A percentile compares a stretch with the other conserved stretches of the same genome.
Conservation (phyloP, 2,329 filamentous ascomycete genomes). For the Curvularia spicifera region DNA sequence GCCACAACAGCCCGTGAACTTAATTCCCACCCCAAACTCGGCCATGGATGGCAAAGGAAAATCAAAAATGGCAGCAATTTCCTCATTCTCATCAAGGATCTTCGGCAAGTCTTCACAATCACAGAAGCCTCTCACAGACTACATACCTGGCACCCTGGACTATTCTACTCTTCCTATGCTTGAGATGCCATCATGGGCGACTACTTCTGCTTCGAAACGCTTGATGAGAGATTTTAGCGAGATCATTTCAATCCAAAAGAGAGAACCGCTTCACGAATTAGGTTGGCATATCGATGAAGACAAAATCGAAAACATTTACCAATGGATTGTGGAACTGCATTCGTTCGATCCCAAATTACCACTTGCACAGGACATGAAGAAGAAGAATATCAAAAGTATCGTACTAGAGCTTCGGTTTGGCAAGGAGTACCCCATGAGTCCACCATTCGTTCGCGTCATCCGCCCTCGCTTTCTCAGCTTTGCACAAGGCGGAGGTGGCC, state of each 20-base stretch:
- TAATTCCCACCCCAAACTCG: constrained; percentile 36
- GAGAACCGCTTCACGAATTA: constrained; percentile 66
- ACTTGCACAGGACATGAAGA: constrained; percentile 76
- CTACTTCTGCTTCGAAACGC: constrained; percentile 63
- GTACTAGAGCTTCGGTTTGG: constrained; percentile 85
- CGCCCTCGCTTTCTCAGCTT: constrained; percentile 80
- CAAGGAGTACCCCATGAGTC: constrained; percentile 74
- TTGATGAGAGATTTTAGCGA: constrained; percentile 70
- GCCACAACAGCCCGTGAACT: constrained; percentile 17
- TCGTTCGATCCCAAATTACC: constrained; percentile 74
- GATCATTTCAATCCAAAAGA: constrained; percentile 68
- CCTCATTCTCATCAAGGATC: constrained; percentile 28
- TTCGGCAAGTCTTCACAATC: constrained; percentile 27
- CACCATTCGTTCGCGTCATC: constrained; percentile 84
- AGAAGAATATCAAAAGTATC: constrained; percentile 66
- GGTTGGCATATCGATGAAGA: constrained; percentile 82
- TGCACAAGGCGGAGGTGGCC: constrained; percentile 75
- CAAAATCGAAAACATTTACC: constrained; percentile 76
- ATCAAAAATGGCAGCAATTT: constrained; percentile 31
- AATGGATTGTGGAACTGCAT: constrained; percentile 91
- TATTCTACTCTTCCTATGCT: constrained; percentile 68
- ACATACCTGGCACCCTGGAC: constrained; percentile 71
- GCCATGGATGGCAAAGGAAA: constrained; percentile 37
- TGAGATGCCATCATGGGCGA: constrained; percentile 70
- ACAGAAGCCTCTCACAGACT: constrained; percentile 59